Evolutionary conservation across 768 basidiomycete genomes (phyloP), one percentile per base, ranked within the genome.

Genomic region (Thelephora aurantiotincta): DNA sequence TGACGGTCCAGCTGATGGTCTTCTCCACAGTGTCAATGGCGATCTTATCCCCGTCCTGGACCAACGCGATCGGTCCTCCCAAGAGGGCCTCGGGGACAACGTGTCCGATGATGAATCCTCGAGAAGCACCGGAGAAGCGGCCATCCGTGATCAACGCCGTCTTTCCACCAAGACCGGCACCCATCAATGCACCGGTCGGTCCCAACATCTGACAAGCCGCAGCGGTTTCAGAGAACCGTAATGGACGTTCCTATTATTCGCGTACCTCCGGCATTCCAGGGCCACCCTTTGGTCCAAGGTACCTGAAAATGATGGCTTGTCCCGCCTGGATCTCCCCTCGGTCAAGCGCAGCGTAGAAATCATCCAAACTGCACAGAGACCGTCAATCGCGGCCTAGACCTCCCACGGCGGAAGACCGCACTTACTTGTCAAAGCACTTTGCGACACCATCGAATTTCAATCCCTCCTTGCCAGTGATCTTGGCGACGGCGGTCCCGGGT

Each of bases 401-500:
- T n/a, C 22, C 22, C 26, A 45, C 23, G 36, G 30, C 34, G 20
- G 1, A 19, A 18, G 23, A 34, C 33, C 1, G 9, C 13, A 53
- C 58, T 54, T 49, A 82, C 81, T 68, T 74, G 57, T 88, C 84
- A 54, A 86, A 87, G 57, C 83, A 86, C 62, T 74, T 82, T 11
- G 87, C 87, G 19, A 68, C 62, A 45, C 87, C 87, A 78, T 88
- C 83, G 54, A 96, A 96, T 18, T 66, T 71, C 45, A 77, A 62
- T 4, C 92, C 92, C 64, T 96, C 92, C 64, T 93, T 92, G 12
- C 92, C 91, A 5, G 92, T 94, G 52, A 96, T 68, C 65, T 97
- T 97, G 13, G 90, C 88, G 16, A 97, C 91, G 23, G 89, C 82
- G 1, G 81, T 80, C 44, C 74, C 85, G 0, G 92, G 92, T 2